A percentile compares a stretch with the other conserved stretches of the same genome.
Evolutionary conservation across 768 basidiomycete species (phyloP).

Genomic region (Boletus rubroflammeus): DNA sequence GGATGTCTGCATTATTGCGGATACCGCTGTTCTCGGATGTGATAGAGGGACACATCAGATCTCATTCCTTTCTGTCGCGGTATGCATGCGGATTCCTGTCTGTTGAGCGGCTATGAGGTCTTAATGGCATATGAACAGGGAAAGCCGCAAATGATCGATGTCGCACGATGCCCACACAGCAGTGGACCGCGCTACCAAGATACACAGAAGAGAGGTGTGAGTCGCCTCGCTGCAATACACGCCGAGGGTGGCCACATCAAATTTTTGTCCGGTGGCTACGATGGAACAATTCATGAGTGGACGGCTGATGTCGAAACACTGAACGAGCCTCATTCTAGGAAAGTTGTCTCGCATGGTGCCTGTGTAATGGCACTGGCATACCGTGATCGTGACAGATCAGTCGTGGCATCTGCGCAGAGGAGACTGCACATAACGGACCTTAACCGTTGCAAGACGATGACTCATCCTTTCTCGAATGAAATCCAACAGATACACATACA

Average conservation of each 20-base stretch:
- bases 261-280: slow-evolving; percentile 50
- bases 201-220: slow-evolving; percentile 34
- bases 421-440: slow-evolving; percentile 38
- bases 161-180: slow-evolving; percentile 33
- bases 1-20: slow-evolving; percentile 43
- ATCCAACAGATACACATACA: slow-evolving; percentile 46
- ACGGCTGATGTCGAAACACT: slow-evolving; percentile 21
- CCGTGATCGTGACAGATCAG: slow-evolving; percentile 29
- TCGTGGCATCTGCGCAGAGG: slow-evolving; percentile 37
- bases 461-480: slow-evolving; percentile 35
- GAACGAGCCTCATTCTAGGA: slow-evolving; percentile 23
- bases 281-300: slow-evolving; percentile 44
- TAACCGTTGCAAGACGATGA: slow-evolving; percentile 29
- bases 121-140: slow-evolving; percentile 27
- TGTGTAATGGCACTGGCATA: slow-evolving; percentile 39
- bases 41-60: slow-evolving; percentile 41
- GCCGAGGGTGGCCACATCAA: slow-evolving; percentile 27
- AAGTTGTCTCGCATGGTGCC: slow-evolving; percentile 30
- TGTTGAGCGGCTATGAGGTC: slow-evolving; percentile 23
- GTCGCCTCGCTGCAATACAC: slow-evolving; percentile 40
- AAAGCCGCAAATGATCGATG: slow-evolving; percentile 31
- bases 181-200: slow-evolving; percentile 23
- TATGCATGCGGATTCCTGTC: slow-evolving; percentile 28
- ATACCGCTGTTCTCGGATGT: slow-evolving; percentile 43
- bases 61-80: slow-evolving; percentile 36